These are phyloP conservation scores for Durio zibethinus DNA, from an alignment of 345 rosid species.

Conservation along the genomic window DNA sequence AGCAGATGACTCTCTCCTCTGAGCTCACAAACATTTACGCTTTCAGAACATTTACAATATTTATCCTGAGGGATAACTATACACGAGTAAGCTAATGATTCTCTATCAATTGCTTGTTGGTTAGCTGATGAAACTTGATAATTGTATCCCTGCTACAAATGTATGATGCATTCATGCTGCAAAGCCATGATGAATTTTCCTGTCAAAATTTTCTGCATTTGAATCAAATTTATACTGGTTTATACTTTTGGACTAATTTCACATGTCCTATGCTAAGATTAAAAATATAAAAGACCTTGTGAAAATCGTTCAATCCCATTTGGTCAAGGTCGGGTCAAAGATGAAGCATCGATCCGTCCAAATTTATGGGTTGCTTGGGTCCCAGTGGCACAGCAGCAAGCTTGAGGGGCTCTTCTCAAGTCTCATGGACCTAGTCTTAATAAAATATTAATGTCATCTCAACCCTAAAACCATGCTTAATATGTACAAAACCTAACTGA, in stretches of 20 bases:
- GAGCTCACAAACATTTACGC: not conserved
- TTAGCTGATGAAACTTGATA: too few relatives aligned
- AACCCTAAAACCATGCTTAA: not conserved
- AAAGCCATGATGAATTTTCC: not conserved
- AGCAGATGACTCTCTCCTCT: conserved; percentile 23
- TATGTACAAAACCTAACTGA: not conserved
- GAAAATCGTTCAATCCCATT: not conserved
- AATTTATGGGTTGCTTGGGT: not conserved
- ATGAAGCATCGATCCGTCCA: not conserved
- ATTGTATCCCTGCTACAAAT: too few relatives aligned
- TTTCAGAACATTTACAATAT: too few relatives aligned
- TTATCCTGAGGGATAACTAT: too few relatives aligned
- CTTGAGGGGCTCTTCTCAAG: not conserved
- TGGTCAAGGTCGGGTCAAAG: not conserved
- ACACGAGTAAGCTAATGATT: too few relatives aligned
- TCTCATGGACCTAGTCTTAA: not conserved
- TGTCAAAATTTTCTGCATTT: not conserved
- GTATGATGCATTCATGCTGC: too few relatives aligned
- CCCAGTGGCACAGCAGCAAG: not conserved
- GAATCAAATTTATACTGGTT: too few relatives aligned
- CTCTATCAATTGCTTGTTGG: too few relatives aligned
- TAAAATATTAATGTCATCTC: not conserved
- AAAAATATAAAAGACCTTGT: too few relatives aligned
- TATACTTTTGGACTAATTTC: too few relatives aligned
- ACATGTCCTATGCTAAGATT: not conserved